Percentiles rank a stretch among this genome's conserved stretches.
phyloP scores from a whole-genome alignment of 371 early-diverging fungal species.

The Mucor mucedo region DNA sequence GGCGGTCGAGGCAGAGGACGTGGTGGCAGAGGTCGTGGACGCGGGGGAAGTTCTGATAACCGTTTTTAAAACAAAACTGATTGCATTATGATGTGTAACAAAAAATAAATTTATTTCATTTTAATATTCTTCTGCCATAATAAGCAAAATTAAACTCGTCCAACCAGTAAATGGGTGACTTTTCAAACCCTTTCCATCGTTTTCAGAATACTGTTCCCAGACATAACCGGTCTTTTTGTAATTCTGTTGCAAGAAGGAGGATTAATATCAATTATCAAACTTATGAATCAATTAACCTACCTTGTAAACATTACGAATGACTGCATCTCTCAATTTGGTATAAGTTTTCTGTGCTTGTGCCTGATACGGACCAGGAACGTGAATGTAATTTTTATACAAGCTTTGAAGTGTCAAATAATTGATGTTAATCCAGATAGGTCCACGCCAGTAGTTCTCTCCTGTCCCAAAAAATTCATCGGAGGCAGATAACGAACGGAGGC shows the following conservation, averaged over 20 bases:
- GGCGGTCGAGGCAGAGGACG: constrained; percentile 13
- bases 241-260: constrained; percentile 41
- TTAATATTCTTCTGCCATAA: constrained; percentile 73
- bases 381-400: constrained; percentile 77
- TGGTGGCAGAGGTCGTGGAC: constrained; percentile 7
- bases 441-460: constrained; percentile 95
- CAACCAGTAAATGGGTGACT: constrained; percentile 97
- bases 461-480: constrained; percentile 75
- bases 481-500: constrained; percentile 81
- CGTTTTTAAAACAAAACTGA: not conserved
- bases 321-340: constrained; percentile 71
- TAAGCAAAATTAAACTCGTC: constrained; percentile 83
- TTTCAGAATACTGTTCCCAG: constrained; percentile 92
- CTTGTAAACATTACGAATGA: constrained; percentile 78
- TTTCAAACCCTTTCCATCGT: constrained; percentile 79
- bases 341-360: constrained; percentile 76
- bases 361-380: constrained; percentile 71
- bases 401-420: constrained; percentile 86
- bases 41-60: not conserved
- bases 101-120: constrained; percentile 16
- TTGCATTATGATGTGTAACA: not conserved
- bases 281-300: constrained; percentile 34
- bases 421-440: constrained; percentile 94
- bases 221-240: constrained; percentile 85
- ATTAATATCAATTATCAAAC: too few species aligned